Base-by-base conservation (phyloP, 495 filamentous ascomycete genomes). In the Chlorociboria aeruginascens region DNA sequence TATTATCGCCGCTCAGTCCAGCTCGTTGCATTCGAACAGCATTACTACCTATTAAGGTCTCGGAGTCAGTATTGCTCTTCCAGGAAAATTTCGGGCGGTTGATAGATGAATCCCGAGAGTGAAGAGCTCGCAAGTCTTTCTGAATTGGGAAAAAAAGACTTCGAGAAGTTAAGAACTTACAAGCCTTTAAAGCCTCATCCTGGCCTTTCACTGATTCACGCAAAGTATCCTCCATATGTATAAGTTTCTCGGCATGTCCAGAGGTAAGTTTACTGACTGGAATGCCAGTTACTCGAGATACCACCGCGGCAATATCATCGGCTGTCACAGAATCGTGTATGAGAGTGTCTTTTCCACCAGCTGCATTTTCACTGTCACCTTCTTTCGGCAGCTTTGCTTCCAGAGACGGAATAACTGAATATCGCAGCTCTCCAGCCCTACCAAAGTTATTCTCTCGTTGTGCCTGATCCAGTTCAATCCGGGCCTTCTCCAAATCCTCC, bases 1-100 rank as follows among this genome's bases (percentile, higher is more conserved):
- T 79, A 57, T 95, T 93, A 51, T 95, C 87, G 17, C 86, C 86
- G 53, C 82, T 89, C 30, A 97, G 72, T 8, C 92, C 92, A 20
- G 92, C 92, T 46, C 92, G 73, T 61, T 98, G 92, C 79, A 95
- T 85, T 14, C 92, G 76, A 13, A 98, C 89, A 8, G 92, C 90
- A 60, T 97, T 88, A 33, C 90, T 79, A 14, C 96, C 90, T 25
- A 25, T 25, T 4, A 25, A 25, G 20, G 4, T 25, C 2, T 25
- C 20, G 20, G 20, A 25, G 20, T 25, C 20, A 25, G 20, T 25
- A 25, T 25, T 25, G 4, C 20, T 25, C 20, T 25, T 25, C 4
- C 20, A 25, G 20, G 20, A 25, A 25, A 25, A 25, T 25, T 25
- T 25, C 20, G 4, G 20, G 20, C n/a, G 20, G 4, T 25, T 25